Evolutionary conservation across 2,329 filamentous ascomycete genomes (phyloP).

Genomic region (Penicillium sp.): DNA sequence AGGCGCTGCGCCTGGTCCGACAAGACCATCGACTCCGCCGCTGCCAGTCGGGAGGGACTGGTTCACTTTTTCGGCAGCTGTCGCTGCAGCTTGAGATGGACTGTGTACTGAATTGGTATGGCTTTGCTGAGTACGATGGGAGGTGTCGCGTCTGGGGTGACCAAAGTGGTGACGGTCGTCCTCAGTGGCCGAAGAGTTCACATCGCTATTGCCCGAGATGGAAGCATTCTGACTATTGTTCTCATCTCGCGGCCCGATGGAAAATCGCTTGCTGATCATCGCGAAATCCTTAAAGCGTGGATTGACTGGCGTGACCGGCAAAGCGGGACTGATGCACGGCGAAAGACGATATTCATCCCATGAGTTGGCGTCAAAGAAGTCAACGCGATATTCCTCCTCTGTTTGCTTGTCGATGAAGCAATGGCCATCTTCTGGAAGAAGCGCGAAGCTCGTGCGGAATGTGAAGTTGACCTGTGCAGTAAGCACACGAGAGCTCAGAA

Average conservation of each 20-base stretch:
- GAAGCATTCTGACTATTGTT: constrained; percentile 17
- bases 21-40: constrained; percentile 24
- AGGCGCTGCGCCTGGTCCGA: constrained; percentile 22
- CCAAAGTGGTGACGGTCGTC: constrained; percentile 9
- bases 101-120: constrained; percentile 5
- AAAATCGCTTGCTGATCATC: constrained; percentile 36
- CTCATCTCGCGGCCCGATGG: constrained; percentile 17
- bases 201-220: constrained; percentile 12
- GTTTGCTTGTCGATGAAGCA: constrained; percentile 83
- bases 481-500: constrained; percentile 81
- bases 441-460: constrained; percentile 75
- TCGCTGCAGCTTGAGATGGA: constrained; percentile 9
- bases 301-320: constrained; percentile 51
- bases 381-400: constrained; percentile 70
- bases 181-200: constrained; percentile 1
- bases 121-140: neutral
- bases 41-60: constrained; percentile 18
- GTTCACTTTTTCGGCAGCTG: constrained; percentile 9
- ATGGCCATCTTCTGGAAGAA: constrained; percentile 78
- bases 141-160: neutral
- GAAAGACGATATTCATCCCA: constrained; percentile 77
- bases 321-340: constrained; percentile 64
- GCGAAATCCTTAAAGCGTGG: constrained; percentile 33
- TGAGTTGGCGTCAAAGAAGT: constrained; percentile 73
- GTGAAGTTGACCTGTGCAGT: constrained; percentile 88